A percentile compares a stretch with the other conserved stretches of the same genome.
These are phyloP conservation scores for Mucor piriformis DNA, from an alignment of 371 early-diverging fungal genomes.

Conservation along the genomic window DNA sequence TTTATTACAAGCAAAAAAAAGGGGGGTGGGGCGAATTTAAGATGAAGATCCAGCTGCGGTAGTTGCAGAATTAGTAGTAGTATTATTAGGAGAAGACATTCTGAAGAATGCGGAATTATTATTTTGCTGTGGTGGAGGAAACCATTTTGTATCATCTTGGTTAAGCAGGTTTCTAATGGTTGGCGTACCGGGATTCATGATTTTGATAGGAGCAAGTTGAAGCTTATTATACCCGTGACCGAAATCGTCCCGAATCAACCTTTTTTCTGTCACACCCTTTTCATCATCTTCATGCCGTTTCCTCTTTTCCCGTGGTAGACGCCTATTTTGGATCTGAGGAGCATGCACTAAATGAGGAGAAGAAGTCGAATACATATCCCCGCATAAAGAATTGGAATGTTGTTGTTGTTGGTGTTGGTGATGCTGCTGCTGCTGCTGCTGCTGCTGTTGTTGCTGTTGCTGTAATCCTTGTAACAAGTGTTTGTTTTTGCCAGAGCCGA, in stretches of 20 bases:
- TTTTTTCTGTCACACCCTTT: slow-evolving; percentile 14
- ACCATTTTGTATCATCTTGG: not conserved
- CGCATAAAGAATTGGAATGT: slow-evolving; percentile 7
- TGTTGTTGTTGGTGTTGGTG: slow-evolving; percentile 6
- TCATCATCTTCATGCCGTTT: slow-evolving; percentile 16
- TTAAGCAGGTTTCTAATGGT: slow-evolving; percentile 18
- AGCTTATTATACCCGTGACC: slow-evolving; percentile 16
- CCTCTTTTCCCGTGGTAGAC: slow-evolving; percentile 20
- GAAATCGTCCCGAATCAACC: slow-evolving; percentile 13
- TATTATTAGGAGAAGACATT: slow-evolving; percentile 8
- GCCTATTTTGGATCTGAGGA: slow-evolving; percentile 21
- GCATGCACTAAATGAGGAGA: slow-evolving; percentile 21
- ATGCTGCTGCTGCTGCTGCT: slow-evolving; percentile 2
- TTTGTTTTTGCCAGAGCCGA: slow-evolving; percentile 26
- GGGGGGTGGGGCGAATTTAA: not conserved
- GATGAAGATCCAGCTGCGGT: slow-evolving; percentile 7
- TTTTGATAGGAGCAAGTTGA: slow-evolving; percentile 19
- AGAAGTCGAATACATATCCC: slow-evolving; percentile 19
- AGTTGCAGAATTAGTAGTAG: slow-evolving; percentile 16
- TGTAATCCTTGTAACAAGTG: slow-evolving; percentile 22
- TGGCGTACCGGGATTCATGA: slow-evolving; percentile 13
- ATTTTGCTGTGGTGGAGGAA: not conserved
- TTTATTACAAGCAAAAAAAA: not conserved
- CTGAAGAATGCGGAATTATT: slow-evolving; percentile 11
- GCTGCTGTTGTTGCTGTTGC: slow-evolving; percentile 3